Percentiles rank a stretch among this genome's conserved stretches.
phyloP scores from a whole-genome alignment of 1,284 basidiomycete species.

The Apiotrichum mycotoxinovorans region DNA sequence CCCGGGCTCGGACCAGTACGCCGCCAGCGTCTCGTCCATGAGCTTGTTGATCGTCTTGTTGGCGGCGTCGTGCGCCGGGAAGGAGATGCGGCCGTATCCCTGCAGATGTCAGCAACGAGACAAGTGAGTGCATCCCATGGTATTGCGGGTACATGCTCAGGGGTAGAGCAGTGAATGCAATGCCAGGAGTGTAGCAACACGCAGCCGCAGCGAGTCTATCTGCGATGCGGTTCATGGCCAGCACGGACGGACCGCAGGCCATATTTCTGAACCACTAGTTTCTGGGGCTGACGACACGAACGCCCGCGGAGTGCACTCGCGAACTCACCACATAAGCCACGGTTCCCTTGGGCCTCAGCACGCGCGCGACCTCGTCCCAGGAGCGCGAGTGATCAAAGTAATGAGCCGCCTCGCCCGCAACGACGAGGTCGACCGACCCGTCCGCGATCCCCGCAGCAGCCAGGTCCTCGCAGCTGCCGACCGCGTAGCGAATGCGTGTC shows the following conservation, averaged over 20 bases:
- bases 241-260: no score
- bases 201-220: no score
- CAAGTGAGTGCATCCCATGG: no score
- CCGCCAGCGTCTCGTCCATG: constrained; percentile 13
- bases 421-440: constrained; percentile 65
- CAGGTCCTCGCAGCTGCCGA: constrained; percentile 24
- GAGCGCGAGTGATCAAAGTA: constrained; percentile 76
- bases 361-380: constrained; percentile 66
- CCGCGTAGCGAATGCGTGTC: constrained; percentile 53
- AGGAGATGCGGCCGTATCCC: constrained; percentile 74
- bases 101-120: constrained; percentile 45
- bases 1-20: constrained; percentile 52
- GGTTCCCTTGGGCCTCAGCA: constrained; percentile 64
- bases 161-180: no score
- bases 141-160: no score
- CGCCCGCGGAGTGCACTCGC: no score
- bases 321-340: constrained; percentile 71
- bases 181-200: no score
- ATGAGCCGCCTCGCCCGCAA: constrained; percentile 75
- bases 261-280: no score
- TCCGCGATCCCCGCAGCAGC: constrained; percentile 38
- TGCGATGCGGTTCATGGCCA: no score
- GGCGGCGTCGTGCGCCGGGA: constrained; percentile 60
- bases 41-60: constrained; percentile 56
- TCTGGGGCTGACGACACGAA: no score